Conservation (phyloP, 176 grass and related monocot genomes). For the Thinopyrum elongatum region DNA sequence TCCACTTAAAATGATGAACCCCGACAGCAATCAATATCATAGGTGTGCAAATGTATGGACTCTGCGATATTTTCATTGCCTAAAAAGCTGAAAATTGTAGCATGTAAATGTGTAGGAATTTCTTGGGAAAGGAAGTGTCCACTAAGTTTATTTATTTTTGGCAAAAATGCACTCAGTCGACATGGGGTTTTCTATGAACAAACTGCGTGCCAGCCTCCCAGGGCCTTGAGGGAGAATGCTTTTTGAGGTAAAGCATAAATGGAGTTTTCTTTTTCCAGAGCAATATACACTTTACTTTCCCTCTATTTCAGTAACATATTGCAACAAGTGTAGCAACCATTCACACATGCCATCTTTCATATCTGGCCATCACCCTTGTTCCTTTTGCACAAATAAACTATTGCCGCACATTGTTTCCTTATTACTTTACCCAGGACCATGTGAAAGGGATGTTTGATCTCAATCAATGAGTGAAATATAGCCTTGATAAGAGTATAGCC, state of each 20-base stretch:
- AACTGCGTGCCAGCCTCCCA: not conserved
- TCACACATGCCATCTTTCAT: not conserved
- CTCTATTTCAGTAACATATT: too few species aligned
- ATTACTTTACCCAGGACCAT: constrained; percentile 16
- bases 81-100: not conserved
- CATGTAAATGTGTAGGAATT: not conserved
- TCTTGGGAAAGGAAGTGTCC: not conserved
- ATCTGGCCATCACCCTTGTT: constrained; percentile 9
- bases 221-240: not conserved
- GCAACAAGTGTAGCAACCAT: not conserved
- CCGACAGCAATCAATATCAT: constrained; percentile 8
- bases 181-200: not conserved
- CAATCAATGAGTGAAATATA: not conserved
- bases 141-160: not conserved
- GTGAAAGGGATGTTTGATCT: constrained; percentile 44
- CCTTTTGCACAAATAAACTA: not conserved
- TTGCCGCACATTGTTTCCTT: constrained; percentile 5
- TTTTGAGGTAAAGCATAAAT: not conserved
- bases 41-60: not conserved
- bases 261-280: not conserved
- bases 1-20: constrained; percentile 16
- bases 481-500: not conserved
- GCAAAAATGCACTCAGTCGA: not conserved
- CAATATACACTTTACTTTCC: not conserved
- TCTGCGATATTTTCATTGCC: not conserved